Evolutionary conservation across 2,329 filamentous ascomycete species (phyloP).

Genomic region (Mycosphaerella sp.): DNA sequence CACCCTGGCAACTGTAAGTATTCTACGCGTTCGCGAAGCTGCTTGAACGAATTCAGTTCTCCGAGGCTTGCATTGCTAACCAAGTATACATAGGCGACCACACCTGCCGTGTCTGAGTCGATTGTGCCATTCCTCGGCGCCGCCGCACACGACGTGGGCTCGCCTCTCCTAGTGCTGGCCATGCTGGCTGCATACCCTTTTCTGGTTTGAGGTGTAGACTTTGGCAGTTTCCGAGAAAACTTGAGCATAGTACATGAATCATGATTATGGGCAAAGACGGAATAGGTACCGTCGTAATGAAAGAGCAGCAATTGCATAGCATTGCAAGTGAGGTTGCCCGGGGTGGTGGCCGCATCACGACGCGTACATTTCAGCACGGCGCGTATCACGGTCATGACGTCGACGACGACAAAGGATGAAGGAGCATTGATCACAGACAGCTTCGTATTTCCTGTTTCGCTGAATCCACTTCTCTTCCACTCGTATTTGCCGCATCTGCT

Average conservation of each 20-base stretch:
- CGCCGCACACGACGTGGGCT: neutral
- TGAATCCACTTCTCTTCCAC: neutral
- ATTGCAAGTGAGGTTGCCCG: neutral
- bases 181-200: neutral
- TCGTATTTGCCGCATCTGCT: neutral
- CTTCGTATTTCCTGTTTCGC: conserved; percentile 4
- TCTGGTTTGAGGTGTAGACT: neutral
- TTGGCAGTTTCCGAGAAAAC: neutral
- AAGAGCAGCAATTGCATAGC: neutral
- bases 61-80: neutral
- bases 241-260: neutral
- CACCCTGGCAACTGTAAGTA: conserved; percentile 9
- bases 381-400: conserved; percentile 5
- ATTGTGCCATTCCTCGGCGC: conserved; percentile 8
- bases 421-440: conserved; percentile 7
- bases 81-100: neutral
- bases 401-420: neutral
- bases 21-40: neutral
- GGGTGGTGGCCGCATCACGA: neutral
- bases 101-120: conserved; percentile 1
- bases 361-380: conserved; percentile 8
- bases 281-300: neutral
- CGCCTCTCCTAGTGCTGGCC: neutral
- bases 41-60: neutral
- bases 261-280: neutral